Evolutionary conservation across 768 basidiomycete species (phyloP).

Genomic region (Rhodotorula graminis): DNA sequence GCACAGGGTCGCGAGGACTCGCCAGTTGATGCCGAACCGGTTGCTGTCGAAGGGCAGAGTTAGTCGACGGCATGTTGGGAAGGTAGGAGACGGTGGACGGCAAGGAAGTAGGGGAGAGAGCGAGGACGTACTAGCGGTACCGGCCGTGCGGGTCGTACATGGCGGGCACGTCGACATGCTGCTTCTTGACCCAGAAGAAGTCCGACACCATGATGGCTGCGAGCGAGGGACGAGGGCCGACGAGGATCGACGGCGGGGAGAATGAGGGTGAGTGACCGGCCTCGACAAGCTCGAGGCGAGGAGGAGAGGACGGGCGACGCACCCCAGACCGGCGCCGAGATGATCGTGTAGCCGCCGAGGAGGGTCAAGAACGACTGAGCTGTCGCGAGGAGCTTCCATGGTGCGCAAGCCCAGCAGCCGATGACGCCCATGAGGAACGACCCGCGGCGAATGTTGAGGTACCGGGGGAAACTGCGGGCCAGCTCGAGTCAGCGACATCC

Average conservation of each 20-base stretch:
- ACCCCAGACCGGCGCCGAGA: conserved; percentile 73
- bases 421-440: conserved; percentile 61
- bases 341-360: conserved; percentile 57
- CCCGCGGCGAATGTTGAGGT: conserved; percentile 75
- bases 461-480: conserved; percentile 46
- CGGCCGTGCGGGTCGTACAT: conserved; percentile 71
- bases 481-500: too few species aligned
- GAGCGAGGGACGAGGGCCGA: too few species aligned
- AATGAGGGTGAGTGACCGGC: conserved; percentile 45
- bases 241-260: too few species aligned
- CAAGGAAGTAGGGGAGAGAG: not conserved
- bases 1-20: conserved; percentile 64
- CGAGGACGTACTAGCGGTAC: conserved; percentile 3
- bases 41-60: not conserved
- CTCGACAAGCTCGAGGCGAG: conserved; percentile 48
- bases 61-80: not conserved
- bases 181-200: conserved; percentile 70
- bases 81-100: too few species aligned
- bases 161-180: conserved; percentile 71
- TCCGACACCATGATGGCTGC: conserved; percentile 57
- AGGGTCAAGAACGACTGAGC: conserved; percentile 41
- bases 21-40: conserved; percentile 58
- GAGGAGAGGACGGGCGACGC: conserved; percentile 53
- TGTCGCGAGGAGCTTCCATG: conserved; percentile 73
- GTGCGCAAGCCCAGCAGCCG: conserved; percentile 48